These are phyloP conservation scores for Marasmius tenuissimus DNA, from an alignment of 1,284 basidiomycete species.

Conservation along the genomic window DNA sequence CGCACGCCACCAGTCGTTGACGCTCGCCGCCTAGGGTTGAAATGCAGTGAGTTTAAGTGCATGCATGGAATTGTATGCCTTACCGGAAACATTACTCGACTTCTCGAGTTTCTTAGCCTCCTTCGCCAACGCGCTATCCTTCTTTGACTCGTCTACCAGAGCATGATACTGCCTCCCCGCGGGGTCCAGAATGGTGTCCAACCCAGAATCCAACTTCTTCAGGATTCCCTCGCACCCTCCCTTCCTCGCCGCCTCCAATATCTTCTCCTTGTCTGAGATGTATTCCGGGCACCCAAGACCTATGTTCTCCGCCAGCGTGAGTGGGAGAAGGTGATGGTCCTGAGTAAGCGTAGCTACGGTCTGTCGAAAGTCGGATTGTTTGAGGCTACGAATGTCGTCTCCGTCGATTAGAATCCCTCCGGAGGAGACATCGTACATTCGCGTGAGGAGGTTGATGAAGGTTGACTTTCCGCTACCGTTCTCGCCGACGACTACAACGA, in stretches of 20 bases:
- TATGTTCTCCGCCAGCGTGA: conserved; percentile 46
- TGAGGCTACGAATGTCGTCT: conserved; percentile 32
- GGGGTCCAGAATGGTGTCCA: conserved; percentile 34
- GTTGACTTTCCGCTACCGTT: conserved; percentile 47
- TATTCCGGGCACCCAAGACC: conserved; percentile 38
- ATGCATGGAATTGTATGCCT: too few species aligned
- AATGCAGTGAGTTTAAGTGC: too few species aligned
- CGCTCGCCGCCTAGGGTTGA: conserved; percentile 35
- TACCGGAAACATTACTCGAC: conserved; percentile 30
- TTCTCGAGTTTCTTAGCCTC: conserved; percentile 34
- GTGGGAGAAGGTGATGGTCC: conserved; percentile 41
- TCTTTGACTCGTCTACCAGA: conserved; percentile 29
- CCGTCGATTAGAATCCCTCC: conserved; percentile 43
- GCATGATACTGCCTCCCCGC: conserved; percentile 20
- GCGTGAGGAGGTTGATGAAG: conserved; percentile 40
- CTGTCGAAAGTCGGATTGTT: conserved; percentile 32
- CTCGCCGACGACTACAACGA: conserved; percentile 44
- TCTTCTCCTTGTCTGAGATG: conserved; percentile 25
- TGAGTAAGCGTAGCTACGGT: conserved; percentile 43
- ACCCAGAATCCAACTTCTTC: conserved; percentile 27
- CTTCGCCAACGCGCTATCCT: conserved; percentile 31
- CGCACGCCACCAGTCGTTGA: conserved; percentile 42
- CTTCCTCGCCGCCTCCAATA: conserved; percentile 33
- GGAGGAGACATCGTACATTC: conserved; percentile 41
- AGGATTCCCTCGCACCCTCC: conserved; percentile 39